Conservation (phyloP, 768 basidiomycete species). For the Amanita exitialis region DNA sequence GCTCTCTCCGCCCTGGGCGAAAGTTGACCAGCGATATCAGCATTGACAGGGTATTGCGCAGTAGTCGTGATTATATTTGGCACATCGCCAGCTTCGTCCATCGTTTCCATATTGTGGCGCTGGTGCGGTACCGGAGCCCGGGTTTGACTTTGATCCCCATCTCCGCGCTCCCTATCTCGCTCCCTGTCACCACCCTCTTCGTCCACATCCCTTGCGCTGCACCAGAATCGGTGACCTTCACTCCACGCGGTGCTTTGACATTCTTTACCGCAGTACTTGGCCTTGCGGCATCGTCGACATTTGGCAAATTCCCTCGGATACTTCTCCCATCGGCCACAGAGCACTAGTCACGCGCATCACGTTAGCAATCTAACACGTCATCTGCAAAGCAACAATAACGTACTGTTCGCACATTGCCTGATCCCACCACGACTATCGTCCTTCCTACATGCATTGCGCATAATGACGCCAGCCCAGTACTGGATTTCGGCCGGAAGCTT, state of each 20-base stretch:
- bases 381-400: conserved; percentile 15
- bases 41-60: background rate
- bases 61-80: no score
- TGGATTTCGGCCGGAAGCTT: conserved; percentile 84
- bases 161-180: background rate
- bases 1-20: conserved; percentile 5
- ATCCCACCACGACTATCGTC: conserved; percentile 91
- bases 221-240: conserved; percentile 95
- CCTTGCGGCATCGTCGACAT: conserved; percentile 90
- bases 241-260: conserved; percentile 97
- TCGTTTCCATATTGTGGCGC: background rate
- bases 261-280: conserved; percentile 97
- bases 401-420: conserved; percentile 94
- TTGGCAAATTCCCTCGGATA: conserved; percentile 95
- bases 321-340: conserved; percentile 90
- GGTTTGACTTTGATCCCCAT: background rate
- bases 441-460: conserved; percentile 98
- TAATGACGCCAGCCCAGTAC: conserved; percentile 99
- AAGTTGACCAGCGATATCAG: background rate
- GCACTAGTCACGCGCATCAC: conserved; percentile 39
- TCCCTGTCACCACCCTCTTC: conserved; percentile 24
- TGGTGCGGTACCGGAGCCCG: background rate
- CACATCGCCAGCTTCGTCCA: conserved; percentile 1
- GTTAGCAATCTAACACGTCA: background rate
- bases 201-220: conserved; percentile 51